Conservation (phyloP, 192 early-diverging fungal species). For the Pilaira anomala region DNA sequence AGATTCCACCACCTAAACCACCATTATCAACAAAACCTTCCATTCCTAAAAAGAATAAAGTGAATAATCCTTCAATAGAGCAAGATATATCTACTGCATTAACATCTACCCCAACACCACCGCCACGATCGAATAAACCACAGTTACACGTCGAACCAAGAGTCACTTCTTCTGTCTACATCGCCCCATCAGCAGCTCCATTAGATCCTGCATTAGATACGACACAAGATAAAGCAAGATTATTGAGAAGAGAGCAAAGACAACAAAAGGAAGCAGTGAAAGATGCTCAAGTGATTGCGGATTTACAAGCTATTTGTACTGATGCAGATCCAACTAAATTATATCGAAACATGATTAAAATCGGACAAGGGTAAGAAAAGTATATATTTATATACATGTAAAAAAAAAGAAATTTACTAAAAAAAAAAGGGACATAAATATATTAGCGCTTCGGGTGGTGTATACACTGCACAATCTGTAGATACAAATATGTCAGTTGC, state of each 20-base stretch:
- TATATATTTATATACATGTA: not conserved
- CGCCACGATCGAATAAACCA: constrained; percentile 2
- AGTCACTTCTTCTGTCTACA: constrained; percentile 16
- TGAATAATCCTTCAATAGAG: constrained; percentile 6
- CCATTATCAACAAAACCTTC: constrained; percentile 15
- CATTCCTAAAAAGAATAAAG: not conserved
- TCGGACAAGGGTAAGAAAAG: constrained; percentile 37
- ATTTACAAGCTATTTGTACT: constrained; percentile 82
- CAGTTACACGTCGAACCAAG: not conserved
- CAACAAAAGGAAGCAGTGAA: constrained; percentile 20
- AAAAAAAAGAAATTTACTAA: no score
- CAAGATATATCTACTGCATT: constrained; percentile 9
- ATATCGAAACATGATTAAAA: constrained; percentile 41
- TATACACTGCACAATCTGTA: constrained; percentile 73
- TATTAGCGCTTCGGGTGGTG: constrained; percentile 83
- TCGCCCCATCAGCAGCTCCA: constrained; percentile 32
- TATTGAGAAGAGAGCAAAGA: constrained; percentile 25
- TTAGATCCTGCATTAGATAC: constrained; percentile 33
- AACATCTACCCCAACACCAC: constrained; percentile 12
- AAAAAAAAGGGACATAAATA: no score
- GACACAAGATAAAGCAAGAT: constrained; percentile 13
- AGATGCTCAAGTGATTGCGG: constrained; percentile 78
- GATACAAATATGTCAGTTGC: constrained; percentile 70
- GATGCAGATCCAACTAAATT: constrained; percentile 85
- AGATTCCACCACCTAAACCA: constrained; percentile 16